These are phyloP conservation scores for Microstegium vimineum DNA, from an alignment of 176 grass and related monocot genomes.

Conservation along the genomic window DNA sequence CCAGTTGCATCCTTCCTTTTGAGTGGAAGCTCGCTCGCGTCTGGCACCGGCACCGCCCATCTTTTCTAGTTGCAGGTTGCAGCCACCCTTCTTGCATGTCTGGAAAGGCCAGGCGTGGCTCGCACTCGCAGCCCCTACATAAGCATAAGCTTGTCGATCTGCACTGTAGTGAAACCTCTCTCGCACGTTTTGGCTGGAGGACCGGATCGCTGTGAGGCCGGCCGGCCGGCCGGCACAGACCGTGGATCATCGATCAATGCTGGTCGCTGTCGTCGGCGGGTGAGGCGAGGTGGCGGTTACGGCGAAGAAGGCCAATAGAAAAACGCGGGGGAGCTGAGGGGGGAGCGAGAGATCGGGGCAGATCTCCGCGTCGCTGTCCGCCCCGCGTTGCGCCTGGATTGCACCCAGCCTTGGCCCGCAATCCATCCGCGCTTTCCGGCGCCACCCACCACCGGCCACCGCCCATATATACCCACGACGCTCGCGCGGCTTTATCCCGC, in stretches of 20 bases:
- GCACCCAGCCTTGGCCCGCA: conserved; percentile 70
- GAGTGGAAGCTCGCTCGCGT: background rate
- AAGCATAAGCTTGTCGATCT: background rate
- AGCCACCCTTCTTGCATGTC: background rate
- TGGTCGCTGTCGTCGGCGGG: conserved; percentile 72
- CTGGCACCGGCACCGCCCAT: conserved; percentile 15
- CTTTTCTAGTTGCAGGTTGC: background rate
- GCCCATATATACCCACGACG: conserved; percentile 29
- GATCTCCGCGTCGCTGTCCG: conserved; percentile 54
- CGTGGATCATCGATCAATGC: background rate
- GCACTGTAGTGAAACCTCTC: background rate
- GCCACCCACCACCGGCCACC: conserved; percentile 28
- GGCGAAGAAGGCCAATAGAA: conserved; percentile 75
- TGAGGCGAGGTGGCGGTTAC: conserved; percentile 74
- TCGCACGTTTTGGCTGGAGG: background rate
- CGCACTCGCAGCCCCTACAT: background rate
- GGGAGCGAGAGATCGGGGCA: conserved; percentile 28
- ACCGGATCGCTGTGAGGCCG: background rate
- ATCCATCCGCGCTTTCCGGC: conserved; percentile 73
- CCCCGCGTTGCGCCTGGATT: conserved; percentile 51
- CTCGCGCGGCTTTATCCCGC: background rate
- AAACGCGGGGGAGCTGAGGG: background rate
- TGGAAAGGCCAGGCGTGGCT: background rate
- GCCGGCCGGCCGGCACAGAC: conserved; percentile 4
- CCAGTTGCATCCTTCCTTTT: background rate